Evolutionary conservation across 495 filamentous ascomycete species (phyloP).

Genomic region (Cercophora newfieldiana): DNA sequence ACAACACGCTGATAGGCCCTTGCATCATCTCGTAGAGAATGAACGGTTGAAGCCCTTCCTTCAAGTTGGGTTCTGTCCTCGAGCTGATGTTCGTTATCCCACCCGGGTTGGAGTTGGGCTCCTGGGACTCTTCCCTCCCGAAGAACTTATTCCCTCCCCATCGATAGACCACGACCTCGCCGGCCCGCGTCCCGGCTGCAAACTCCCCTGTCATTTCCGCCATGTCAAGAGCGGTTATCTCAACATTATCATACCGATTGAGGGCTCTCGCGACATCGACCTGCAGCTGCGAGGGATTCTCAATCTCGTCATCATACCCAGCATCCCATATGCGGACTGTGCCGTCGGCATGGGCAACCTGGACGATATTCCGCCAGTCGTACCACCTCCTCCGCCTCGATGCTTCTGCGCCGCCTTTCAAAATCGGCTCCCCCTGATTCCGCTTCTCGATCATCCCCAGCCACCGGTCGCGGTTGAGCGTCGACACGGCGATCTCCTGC

Average conservation of each 20-base stretch:
- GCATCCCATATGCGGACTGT: slow-evolving; percentile 87
- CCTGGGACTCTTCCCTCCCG: slow-evolving; percentile 50
- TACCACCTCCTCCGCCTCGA: slow-evolving; percentile 67
- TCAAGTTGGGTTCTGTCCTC: slow-evolving; percentile 74
- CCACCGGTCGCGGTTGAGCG: slow-evolving; percentile 77
- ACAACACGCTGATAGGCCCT: slow-evolving; percentile 73
- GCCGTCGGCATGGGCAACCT: slow-evolving; percentile 83
- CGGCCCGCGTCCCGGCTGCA: slow-evolving; percentile 74
- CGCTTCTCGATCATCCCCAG: slow-evolving; percentile 81
- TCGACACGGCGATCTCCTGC: slow-evolving; percentile 63
- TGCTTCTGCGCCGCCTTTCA: slow-evolving; percentile 73
- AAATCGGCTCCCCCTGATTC: slow-evolving; percentile 67
- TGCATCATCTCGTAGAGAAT: slow-evolving; percentile 79
- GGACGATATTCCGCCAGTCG: slow-evolving; percentile 76
- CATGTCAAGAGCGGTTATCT: slow-evolving; percentile 73
- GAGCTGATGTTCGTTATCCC: slow-evolving; percentile 70
- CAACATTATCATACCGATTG: slow-evolving; percentile 72
- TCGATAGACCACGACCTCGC: slow-evolving; percentile 83
- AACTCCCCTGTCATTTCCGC: slow-evolving; percentile 78
- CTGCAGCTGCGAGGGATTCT: slow-evolving; percentile 79
- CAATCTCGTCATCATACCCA: slow-evolving; percentile 87
- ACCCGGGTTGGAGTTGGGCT: slow-evolving; percentile 57
- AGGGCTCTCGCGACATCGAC: slow-evolving; percentile 84
- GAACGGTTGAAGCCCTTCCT: slow-evolving; percentile 78
- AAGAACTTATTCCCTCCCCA: slow-evolving; percentile 77